Evolutionary conservation across 169 alveolate species (phyloP), one percentile per base, ranked within the genome.

Genomic region (Blepharisma undulans): DNA sequence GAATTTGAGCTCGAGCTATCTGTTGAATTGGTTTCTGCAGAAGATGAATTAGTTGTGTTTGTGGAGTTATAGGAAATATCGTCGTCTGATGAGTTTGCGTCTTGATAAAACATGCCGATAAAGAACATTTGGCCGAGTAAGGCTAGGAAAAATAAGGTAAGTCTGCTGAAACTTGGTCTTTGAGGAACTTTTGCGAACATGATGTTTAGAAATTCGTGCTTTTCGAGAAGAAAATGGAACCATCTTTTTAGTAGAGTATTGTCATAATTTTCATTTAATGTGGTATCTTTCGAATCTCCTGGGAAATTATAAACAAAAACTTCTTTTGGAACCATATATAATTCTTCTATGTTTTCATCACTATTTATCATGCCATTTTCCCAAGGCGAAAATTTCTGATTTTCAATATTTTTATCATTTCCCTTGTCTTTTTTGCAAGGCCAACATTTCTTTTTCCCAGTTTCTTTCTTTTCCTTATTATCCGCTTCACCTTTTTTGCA

Each of bases 101-200:
- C n/a, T 82, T 78, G 71, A 60, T 82, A 82, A 82, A 82, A 82
- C 76, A 82, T 32, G 22, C 89, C 89, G 12, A 82, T 82, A 18
- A 82, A 82, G n/a, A 48, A 82, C 89, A 82, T 82, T 30, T 82
- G 33, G 0, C 89, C 89, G 32, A 82, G 16, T 34, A 82, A n/a
- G 2, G 27, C 77, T 4, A 60, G 27, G 30, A 60, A 34, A 21
- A 82, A 59, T 22, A 82, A 36, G 5, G 89, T 36, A 18, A 29
- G 4, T 78, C 89, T 4, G 8, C 34, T 22, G 19, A 82, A 5
- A 19, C 89, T 32, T 0, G 34, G 5, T 14, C 6, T 8, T 21
- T 3, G 8, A 7, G 74, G 74, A 72, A 19, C 36, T 5, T 36
- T 22, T 19, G 16, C 27, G 1, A 22, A 82, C 8, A 36, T 34